phyloP scores from a whole-genome alignment of 2,329 filamentous ascomycete genomes.

The Claviceps pusilla region DNA sequence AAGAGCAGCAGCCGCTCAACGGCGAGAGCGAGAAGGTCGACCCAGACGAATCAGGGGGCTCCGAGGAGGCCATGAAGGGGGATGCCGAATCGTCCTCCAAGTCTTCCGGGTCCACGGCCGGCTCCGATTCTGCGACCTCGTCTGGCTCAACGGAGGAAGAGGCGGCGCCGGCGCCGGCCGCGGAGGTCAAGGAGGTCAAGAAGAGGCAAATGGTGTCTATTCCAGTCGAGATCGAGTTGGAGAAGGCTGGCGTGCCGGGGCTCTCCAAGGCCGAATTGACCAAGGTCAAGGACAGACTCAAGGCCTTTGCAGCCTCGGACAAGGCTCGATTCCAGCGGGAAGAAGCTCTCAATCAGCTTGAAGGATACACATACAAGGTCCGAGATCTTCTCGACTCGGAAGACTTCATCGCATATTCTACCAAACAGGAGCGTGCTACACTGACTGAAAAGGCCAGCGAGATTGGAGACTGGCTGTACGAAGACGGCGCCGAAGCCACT shows the following conservation, averaged over 20 bases:
- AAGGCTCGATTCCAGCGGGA: constrained; percentile 60
- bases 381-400: constrained; percentile 70
- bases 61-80: constrained; percentile 28
- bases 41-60: constrained; percentile 18
- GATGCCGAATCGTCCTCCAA: constrained; percentile 17
- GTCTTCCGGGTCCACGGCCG: background rate
- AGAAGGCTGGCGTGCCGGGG: constrained; percentile 34
- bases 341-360: constrained; percentile 82
- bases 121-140: constrained; percentile 13
- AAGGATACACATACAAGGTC: constrained; percentile 79
- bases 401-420: constrained; percentile 57
- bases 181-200: constrained; percentile 36
- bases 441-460: constrained; percentile 54
- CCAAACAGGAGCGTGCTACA: constrained; percentile 47
- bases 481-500: constrained; percentile 61
- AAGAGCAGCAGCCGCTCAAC: constrained; percentile 62
- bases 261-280: constrained; percentile 34
- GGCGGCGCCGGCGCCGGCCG: constrained; percentile 27
- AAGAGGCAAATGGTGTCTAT: constrained; percentile 45
- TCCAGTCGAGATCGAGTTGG: constrained; percentile 33
- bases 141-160: constrained; percentile 25
- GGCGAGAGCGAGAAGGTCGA: constrained; percentile 42
- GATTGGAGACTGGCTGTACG: constrained; percentile 82
- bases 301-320: constrained; percentile 77
- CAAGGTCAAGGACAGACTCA: constrained; percentile 52